phyloP scores from a whole-genome alignment of 139 green algal species.

The Pedinophyceae sp. region DNA sequence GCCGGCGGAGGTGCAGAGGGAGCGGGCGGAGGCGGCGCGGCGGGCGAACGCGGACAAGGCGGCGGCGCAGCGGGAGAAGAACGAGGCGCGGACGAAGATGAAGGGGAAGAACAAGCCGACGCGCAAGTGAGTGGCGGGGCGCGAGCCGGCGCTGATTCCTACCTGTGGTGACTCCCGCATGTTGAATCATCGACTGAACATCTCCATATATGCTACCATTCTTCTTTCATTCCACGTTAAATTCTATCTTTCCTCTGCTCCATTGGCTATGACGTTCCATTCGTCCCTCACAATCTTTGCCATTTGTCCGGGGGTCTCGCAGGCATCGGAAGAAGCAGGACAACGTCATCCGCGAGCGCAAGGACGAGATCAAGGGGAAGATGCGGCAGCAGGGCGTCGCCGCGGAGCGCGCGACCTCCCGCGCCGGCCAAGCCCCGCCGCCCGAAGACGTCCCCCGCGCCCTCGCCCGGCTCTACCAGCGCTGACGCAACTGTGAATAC shows the following conservation, averaged over 20 bases:
- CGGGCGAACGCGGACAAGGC: slow-evolving; percentile 18
- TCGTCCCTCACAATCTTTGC: too few species aligned
- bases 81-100: slow-evolving; percentile 57
- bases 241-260: too few species aligned
- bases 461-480: slow-evolving; percentile 48
- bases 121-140: too few species aligned
- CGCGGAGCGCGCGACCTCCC: slow-evolving; percentile 12
- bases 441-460: slow-evolving; percentile 35
- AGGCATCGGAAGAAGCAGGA: slow-evolving; percentile 70
- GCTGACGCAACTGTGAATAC: too few species aligned
- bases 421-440: slow-evolving; percentile 7
- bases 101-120: slow-evolving; percentile 85
- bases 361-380: slow-evolving; percentile 21
- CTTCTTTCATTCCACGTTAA: too few species aligned
- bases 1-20: slow-evolving; percentile 51
- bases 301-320: too few species aligned
- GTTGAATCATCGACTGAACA: too few species aligned
- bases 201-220: too few species aligned
- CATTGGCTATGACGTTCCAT: too few species aligned
- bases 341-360: slow-evolving; percentile 74
- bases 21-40: slow-evolving; percentile 20
- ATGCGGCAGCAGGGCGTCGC: slow-evolving; percentile 15
- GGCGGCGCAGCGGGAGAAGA: slow-evolving; percentile 23
- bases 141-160: too few species aligned
- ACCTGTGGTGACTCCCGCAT: too few species aligned